Base-by-base conservation (phyloP, 2,329 filamentous ascomycete species). In the Colletotrichum agaves region DNA sequence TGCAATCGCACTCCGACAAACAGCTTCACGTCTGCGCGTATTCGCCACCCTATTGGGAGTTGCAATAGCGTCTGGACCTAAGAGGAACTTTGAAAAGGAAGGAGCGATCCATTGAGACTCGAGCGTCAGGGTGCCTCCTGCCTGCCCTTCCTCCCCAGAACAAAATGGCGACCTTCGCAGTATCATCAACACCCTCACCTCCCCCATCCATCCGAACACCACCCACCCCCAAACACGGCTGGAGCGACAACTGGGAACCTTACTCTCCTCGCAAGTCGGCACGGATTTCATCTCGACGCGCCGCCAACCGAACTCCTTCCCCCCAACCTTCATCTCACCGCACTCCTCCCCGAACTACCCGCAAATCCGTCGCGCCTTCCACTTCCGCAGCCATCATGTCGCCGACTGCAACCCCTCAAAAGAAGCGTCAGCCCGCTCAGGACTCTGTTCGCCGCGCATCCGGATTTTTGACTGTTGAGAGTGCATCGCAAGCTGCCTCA, bases 191-290 rank as follows among this genome's bases (percentile, higher is more conserved):
- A 71, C 87, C 91, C 71, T 87, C 90, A 57, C 88, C 88, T 70
- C 82, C 87, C 41, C 78, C 81, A 46, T 80, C 81, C 70, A 79
- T 91, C 69, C 88, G 83, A 75, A 92, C 90, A 55, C 92, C 92
- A 69, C 86, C 87, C 44, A 89, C 91, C 62, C 92, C 92, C 53
- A 86, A 86, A 67, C 86, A 89, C 74, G 91, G 91, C 41, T 88
- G 84, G 73, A 83, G 85, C 71, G 91, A 94, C 78, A 80, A 83
- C 70, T 94, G 90, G 83, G 87, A 92, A 74, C 91, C 91, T 49
- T 94, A 89, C 75, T 88, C 90, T 68, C 89, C 90, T 61, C 87
- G 91, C 77, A 91, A 91, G 74, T 91, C 89, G 4, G 85, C 86
- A 67, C 87, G 91, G 71, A 84, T 92, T 72, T 87, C 87, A 63